A percentile compares a stretch with the other conserved stretches of the same genome.
Conservation (phyloP, 2,329 filamentous ascomycete species). For the Penicillium sp. region DNA sequence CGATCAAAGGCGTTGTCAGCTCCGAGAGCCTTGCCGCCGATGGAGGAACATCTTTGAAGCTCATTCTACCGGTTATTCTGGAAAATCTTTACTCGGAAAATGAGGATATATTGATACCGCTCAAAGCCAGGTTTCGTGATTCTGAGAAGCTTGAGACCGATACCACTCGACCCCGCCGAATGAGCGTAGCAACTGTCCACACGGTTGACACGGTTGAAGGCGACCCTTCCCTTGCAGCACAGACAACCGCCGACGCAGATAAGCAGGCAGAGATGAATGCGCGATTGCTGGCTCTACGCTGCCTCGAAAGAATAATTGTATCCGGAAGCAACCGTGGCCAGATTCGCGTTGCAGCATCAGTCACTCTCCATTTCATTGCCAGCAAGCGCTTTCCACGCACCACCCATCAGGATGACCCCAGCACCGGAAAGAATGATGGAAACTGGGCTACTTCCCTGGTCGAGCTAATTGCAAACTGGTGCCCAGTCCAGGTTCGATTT, state of each 20-base stretch:
- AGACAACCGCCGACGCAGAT: slow-evolving; percentile 84
- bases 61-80: slow-evolving; percentile 82
- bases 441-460: slow-evolving; percentile 86
- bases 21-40: slow-evolving; percentile 79
- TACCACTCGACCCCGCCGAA: slow-evolving; percentile 66
- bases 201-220: slow-evolving; percentile 73
- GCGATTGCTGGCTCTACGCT: slow-evolving; percentile 80
- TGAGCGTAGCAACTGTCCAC: slow-evolving; percentile 77
- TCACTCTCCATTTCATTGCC: slow-evolving; percentile 74
- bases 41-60: slow-evolving; percentile 73
- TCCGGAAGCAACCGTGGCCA: slow-evolving; percentile 77
- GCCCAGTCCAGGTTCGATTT: slow-evolving; percentile 92
- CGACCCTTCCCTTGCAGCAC: slow-evolving; percentile 67
- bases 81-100: slow-evolving; percentile 75
- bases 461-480: slow-evolving; percentile 79
- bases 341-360: slow-evolving; percentile 74
- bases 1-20: slow-evolving; percentile 78
- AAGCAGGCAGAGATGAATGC: slow-evolving; percentile 88
- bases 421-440: slow-evolving; percentile 51
- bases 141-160: slow-evolving; percentile 72
- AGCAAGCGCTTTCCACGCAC: slow-evolving; percentile 59
- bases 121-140: slow-evolving; percentile 69
- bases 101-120: slow-evolving; percentile 67
- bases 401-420: slow-evolving; percentile 49
- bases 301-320: slow-evolving; percentile 82